Evolutionary conservation across 2,329 filamentous ascomycete species (phyloP), one percentile per base, ranked within the genome.

Genomic region (Colletotrichum sp.): DNA sequence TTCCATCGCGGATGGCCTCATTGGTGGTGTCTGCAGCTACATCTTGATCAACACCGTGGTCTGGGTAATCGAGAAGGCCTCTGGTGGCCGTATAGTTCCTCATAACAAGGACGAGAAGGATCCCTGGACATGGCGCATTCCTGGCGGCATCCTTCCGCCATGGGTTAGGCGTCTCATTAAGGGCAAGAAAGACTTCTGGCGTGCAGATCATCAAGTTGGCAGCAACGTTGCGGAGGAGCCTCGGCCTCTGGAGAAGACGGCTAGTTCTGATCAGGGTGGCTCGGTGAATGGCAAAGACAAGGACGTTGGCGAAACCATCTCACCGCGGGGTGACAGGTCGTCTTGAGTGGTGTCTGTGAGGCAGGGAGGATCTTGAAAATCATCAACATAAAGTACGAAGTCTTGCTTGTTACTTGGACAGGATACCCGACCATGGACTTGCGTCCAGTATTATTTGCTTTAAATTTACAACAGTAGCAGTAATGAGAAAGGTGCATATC

Each of bases 1-100:
- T 86, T 94, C 92, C 54, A 97, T 97, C 79, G 94, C 95, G 15
- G 94, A 97, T 79, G 95, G 95, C 62, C 87, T 98, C 18, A 97
- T 97, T 78, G 94, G 90, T 2, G 94, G 95, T 66, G 93, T 97
- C 78, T 87, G 93, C 79, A 91, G 91, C 51, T 97, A 97, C 83
- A 92, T 93, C 58, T 80, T 93, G 76, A 89, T 98, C 83, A 97
- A 98, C 84, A 90, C 87, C 0, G 80, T 88, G 15, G 91, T 94
- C 15, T 96, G 90, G 90, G 71, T 93, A 62, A 83, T 97, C 77
- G 91, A 93, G 82, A 88, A 90, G 80, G 84, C 84, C 5, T 93
- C 91, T 0, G 87, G 91, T 2, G 94, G 94, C 57, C 90, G 93
- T 51, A 90, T 97, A 76, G 89, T 92, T 9, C 95, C 95, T 0